phyloP scores from a whole-genome alignment of 345 rosid species.

The Citrus reticulata region DNA sequence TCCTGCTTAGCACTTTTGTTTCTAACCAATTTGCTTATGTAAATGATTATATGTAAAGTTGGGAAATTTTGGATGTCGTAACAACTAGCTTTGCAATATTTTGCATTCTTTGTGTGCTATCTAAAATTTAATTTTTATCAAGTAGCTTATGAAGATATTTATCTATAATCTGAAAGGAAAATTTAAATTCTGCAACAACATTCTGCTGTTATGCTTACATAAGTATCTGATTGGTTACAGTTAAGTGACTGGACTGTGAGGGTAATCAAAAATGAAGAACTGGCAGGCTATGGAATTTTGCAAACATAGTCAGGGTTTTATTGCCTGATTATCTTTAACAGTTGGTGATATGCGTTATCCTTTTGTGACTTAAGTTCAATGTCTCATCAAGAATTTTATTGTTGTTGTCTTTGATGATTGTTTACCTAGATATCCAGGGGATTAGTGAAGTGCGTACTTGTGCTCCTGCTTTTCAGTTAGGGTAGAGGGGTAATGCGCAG shows the following conservation, averaged over 20 bases:
- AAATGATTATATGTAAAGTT: neutral
- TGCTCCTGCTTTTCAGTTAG: neutral
- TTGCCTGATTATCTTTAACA: neutral
- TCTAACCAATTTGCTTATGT: neutral
- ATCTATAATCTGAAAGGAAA: neutral
- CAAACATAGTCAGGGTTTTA: neutral
- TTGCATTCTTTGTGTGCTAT: neutral
- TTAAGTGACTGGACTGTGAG: neutral
- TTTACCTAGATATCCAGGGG: neutral
- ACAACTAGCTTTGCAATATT: neutral
- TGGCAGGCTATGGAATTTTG: neutral
- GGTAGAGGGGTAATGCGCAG: neutral
- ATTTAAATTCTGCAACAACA: neutral
- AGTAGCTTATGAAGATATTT: conserved; percentile 4
- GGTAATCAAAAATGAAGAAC: neutral
- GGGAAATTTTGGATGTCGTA: neutral
- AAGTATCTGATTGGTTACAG: neutral
- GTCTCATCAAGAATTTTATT: neutral
- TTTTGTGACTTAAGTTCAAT: neutral
- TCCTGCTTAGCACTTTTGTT: neutral
- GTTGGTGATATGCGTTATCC: neutral
- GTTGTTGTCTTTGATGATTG: neutral
- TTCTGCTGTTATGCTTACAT: conserved; percentile 3
- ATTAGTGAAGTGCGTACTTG: neutral
- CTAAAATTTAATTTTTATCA: neutral